Base-by-base conservation (phyloP, 2,329 filamentous ascomycete species). In the Furcasterigmium furcatum region DNA sequence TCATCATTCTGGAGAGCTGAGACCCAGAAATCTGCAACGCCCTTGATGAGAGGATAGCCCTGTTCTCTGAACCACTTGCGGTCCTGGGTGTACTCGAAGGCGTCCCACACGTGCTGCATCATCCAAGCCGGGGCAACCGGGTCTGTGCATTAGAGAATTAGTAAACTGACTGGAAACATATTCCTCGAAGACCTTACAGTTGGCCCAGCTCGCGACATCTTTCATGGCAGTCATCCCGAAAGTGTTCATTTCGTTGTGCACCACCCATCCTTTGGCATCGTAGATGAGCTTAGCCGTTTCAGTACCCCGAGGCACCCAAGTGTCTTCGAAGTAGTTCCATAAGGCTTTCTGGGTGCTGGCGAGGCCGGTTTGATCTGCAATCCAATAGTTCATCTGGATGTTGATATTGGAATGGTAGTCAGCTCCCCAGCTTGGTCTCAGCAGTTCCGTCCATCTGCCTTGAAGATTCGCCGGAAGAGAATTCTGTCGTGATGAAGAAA, bases 301-400 rank as follows among this genome's bases (percentile, higher is more conserved):
- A 0, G 62, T 61, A 1, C 79, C 79, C 0, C 76, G 66, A 0
- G 77, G 74, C 0, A 72, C 68, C 75, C 76, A 80, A 0, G 68
- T 80, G 16, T 77, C 60, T 5, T 62, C 50, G 61, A 83, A 80
- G 45, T 76, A 80, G 8, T 73, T 61, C 69, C 74, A 82, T 0
- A 79, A 57, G 0, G 73, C 68, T 0, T 59, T 56, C 39, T 76
- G 68, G 1, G 76, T 64, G 3, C 60, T 61, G 0, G 66, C 68
- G 0, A 81, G 59, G 0, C 76, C 77, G 0, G 75, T 78, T 43
- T 77, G 68, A 27, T 80, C 76, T 3, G 72, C 70, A 2, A 62
- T 65, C 79, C 79, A 83, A 52, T 82, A 72, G 47, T 82, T 82
- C 79, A 82, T 82, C 51, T 83, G 76, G 1, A 82, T 46, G 46